Evolutionary conservation across 2,329 filamentous ascomycete genomes (phyloP).

Genomic region (Exserohilum rostratum): DNA sequence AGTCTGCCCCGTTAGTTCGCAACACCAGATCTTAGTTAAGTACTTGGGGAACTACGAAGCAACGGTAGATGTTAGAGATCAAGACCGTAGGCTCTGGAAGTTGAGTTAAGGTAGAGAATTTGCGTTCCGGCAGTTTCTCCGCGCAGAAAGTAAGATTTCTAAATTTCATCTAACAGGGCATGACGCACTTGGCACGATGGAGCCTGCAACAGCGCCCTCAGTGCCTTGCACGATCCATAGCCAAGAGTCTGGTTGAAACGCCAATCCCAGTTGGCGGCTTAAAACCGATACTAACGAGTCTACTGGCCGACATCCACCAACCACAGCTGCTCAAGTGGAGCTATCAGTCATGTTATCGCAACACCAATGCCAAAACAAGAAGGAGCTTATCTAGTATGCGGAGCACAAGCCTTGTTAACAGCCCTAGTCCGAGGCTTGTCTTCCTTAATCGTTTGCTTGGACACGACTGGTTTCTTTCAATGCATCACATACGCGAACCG

Average conservation of each 20-base stretch:
- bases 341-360: constrained; percentile 11
- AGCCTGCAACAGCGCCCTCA: neutral
- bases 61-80: neutral
- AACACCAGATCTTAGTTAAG: neutral
- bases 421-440: constrained; percentile 15
- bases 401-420: constrained; percentile 19
- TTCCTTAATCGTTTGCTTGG: constrained; percentile 12
- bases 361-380: constrained; percentile 10
- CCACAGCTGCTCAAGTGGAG: neutral
- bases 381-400: constrained; percentile 12
- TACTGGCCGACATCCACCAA: neutral
- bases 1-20: neutral
- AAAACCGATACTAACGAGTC: constrained; percentile 2
- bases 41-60: neutral
- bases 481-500: neutral
- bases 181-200: neutral
- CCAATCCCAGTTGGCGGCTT: constrained; percentile 2
- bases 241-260: constrained; percentile 6
- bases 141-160: neutral
- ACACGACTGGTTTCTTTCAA: neutral
- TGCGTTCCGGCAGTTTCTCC: neutral
- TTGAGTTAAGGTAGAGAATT: neutral
- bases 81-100: neutral
- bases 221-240: constrained; percentile 4
- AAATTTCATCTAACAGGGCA: too few species aligned